Evolutionary conservation across 768 basidiomycete genomes (phyloP).

Genomic region (Macrolepiota dolichaula): DNA sequence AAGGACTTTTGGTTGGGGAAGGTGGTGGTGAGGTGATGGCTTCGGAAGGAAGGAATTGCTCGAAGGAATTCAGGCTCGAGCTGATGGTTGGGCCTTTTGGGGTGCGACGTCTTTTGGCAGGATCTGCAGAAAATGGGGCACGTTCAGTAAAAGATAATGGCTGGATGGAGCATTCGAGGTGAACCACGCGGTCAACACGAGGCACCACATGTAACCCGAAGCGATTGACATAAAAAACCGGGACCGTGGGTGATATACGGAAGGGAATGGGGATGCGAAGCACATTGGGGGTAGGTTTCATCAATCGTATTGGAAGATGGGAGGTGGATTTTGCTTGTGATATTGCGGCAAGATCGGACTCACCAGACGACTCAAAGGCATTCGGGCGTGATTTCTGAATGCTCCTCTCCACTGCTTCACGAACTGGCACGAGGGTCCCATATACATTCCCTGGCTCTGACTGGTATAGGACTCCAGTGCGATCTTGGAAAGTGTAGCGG

Average conservation of each 20-base stretch:
- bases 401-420: not conserved
- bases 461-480: conserved; percentile 39
- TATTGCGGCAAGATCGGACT: not conserved
- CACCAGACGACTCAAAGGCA: not conserved
- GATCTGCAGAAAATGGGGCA: not conserved
- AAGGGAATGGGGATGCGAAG: not conserved
- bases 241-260: not conserved
- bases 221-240: not conserved
- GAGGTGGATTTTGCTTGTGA: not conserved
- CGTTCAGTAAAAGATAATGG: not conserved
- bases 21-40: conserved; percentile 1
- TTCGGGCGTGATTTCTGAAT: conserved; percentile 6
- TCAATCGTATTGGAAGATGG: not conserved
- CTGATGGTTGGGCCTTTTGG: not conserved
- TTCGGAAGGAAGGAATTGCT: conserved; percentile 1
- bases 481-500: conserved; percentile 48
- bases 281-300: not conserved
- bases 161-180: not conserved
- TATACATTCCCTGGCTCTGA: conserved; percentile 42
- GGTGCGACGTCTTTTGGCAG: not conserved
- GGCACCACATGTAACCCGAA: not conserved
- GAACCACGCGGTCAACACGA: not conserved
- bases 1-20: not conserved
- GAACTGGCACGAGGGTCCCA: conserved; percentile 38
- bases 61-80: not conserved